Conservation (phyloP, 148 eudicot species). For the Cornus kousa region DNA sequence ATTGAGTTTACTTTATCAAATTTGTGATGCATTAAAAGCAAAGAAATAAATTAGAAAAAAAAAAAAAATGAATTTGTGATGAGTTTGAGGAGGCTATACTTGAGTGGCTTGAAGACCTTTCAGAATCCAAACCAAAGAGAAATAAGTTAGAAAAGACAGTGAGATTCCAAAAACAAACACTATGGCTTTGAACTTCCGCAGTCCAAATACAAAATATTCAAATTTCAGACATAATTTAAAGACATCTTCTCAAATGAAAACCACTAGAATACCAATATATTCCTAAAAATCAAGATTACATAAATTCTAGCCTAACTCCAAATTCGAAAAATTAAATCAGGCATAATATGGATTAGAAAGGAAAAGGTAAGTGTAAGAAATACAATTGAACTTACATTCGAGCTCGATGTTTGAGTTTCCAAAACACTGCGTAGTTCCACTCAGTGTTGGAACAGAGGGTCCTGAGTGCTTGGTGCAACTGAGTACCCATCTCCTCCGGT, state of each 20-base stretch:
- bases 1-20: background rate
- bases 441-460: slow-evolving; percentile 58
- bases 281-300: no score
- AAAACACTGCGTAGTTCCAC: slow-evolving; percentile 84
- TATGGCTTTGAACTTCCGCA: no score
- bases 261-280: no score
- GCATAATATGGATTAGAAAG: background rate
- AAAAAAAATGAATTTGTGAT: background rate
- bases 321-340: background rate
- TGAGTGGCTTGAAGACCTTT: no score
- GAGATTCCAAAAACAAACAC: no score
- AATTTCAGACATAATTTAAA: slow-evolving; percentile 5
- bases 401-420: slow-evolving; percentile 80
- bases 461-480: slow-evolving; percentile 67
- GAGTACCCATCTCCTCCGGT: slow-evolving; percentile 58
- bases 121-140: no score
- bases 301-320: no score
- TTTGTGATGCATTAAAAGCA: background rate
- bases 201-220: background rate
- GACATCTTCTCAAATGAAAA: no score
- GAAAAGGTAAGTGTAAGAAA: background rate
- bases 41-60: background rate
- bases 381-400: slow-evolving; percentile 60
- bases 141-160: no score
- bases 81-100: no score